These are phyloP conservation scores for Solanum chmielewskii DNA, from an alignment of 257 asterid genomes.

Conservation along the genomic window DNA sequence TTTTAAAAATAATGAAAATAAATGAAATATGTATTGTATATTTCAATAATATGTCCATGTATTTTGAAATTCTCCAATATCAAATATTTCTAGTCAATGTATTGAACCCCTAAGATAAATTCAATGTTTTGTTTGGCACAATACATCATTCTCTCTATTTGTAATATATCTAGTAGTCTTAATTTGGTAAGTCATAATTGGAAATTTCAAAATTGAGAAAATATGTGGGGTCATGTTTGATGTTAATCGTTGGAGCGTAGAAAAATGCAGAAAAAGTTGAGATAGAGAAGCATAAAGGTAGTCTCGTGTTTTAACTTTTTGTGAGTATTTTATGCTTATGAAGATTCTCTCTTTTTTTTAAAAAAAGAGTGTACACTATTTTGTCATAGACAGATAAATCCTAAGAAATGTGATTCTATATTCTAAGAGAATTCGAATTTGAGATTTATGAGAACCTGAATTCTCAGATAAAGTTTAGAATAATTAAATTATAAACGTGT, in stretches of 20 bases:
- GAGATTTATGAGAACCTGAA: rapidly evolving
- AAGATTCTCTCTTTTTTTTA: not conserved
- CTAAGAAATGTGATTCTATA: no score
- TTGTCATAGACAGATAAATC: not conserved
- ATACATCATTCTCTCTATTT: not conserved
- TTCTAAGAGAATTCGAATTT: no score
- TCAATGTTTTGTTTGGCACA: not conserved
- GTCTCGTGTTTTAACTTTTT: not conserved
- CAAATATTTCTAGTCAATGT: not conserved
- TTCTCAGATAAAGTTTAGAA: no score
- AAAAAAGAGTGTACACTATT: not conserved
- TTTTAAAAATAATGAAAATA: no score
- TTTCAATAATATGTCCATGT: no score
- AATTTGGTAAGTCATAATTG: not conserved
- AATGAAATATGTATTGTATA: no score
- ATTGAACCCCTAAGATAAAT: not conserved
- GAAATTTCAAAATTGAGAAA: not conserved
- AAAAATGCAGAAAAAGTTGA: not conserved
- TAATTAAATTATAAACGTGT: no score
- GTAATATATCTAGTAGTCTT: not conserved
- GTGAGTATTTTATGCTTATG: not conserved
- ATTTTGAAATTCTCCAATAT: not conserved
- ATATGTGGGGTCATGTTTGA: not conserved
- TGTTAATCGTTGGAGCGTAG: not conserved
- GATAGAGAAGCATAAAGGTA: not conserved